Base-by-base conservation (phyloP, 257 asterid species). In the Verbascum thapsus region DNA sequence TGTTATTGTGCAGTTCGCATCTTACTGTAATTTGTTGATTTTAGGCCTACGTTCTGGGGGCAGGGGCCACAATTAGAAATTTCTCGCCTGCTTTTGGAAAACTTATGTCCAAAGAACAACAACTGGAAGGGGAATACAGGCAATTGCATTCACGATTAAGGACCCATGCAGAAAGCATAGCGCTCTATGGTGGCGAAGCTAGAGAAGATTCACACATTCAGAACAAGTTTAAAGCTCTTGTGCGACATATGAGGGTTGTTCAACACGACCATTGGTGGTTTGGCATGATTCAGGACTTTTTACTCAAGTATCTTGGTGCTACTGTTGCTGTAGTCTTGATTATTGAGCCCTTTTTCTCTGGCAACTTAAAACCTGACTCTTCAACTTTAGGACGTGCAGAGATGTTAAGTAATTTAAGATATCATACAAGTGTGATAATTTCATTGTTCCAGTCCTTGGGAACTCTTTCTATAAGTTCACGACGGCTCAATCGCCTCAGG, bases 261-360 rank as follows among this genome's bases (percentile, higher is more conserved):
- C 88, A 87, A 81, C 97, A 90, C 75, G 95, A 94, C 23, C 95
- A 87, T 72, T 94, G 99, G 99, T 94, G 99, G 99, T 94, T 94
- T 83, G 99, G 99, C 85, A 94, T 94, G 99, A 94, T 94, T 78
- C 99, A 94, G 63, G 99, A 94, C 75, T 94, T 94, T 74, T 74
- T 94, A 64, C 77, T 87, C 63, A 94, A 94, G 86, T 94, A 94
- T 81, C 95, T 94, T 73, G 99, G 99, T 68, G 99, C 99, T 60
- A 94, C 99, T 43, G 94, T 94, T 79, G 97, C 99, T 70, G 97
- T 94, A 75, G 81, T 94, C 80, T 78, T 94, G 83, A 94, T 94
- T 51, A 87, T 94, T 59, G 99, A 94, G 83, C 99, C 99, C 26
- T 94, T 94, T 71, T 94, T 94, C 72, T 85, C 99, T 58, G 99